phyloP scores from a whole-genome alignment of 1,284 basidiomycete genomes.

The Athelia sp. region DNA sequence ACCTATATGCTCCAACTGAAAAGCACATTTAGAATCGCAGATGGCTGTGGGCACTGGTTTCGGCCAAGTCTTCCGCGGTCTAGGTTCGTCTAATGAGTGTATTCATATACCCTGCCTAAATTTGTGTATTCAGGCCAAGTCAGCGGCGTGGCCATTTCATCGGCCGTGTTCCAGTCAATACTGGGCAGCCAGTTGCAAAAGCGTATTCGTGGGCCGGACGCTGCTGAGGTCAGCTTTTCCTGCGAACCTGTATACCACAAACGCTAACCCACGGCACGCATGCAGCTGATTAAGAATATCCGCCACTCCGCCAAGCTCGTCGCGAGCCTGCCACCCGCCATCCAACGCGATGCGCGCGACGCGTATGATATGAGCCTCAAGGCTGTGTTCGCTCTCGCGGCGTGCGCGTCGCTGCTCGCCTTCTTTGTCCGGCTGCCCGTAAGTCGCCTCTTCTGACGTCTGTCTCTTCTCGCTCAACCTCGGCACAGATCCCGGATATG shows the following conservation, averaged over 20 bases:
- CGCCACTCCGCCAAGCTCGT: conserved; percentile 69
- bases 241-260: neutral
- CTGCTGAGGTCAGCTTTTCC: conserved; percentile 44
- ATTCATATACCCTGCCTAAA: neutral
- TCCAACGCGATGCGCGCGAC: conserved; percentile 64
- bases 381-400: conserved; percentile 71
- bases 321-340: conserved; percentile 46
- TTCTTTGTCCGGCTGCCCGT: conserved; percentile 65
- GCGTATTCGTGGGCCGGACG: conserved; percentile 57
- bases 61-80: conserved; percentile 71
- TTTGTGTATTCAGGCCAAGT: conserved; percentile 61
- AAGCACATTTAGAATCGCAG: conserved; percentile 46
- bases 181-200: conserved; percentile 58
- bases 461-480: neutral
- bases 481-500: conserved; percentile 59
- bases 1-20: no score
- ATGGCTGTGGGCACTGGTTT: conserved; percentile 84
- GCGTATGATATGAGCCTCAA: conserved; percentile 66
- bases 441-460: conserved; percentile 18
- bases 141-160: conserved; percentile 75
- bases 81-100: conserved; percentile 39
- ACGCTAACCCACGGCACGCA: neutral
- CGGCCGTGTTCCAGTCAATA: conserved; percentile 72
- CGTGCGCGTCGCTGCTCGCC: conserved; percentile 57
- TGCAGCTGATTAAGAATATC: conserved; percentile 63